Evolutionary conservation across 768 basidiomycete genomes (phyloP).

Genomic region (Russula emetica): DNA sequence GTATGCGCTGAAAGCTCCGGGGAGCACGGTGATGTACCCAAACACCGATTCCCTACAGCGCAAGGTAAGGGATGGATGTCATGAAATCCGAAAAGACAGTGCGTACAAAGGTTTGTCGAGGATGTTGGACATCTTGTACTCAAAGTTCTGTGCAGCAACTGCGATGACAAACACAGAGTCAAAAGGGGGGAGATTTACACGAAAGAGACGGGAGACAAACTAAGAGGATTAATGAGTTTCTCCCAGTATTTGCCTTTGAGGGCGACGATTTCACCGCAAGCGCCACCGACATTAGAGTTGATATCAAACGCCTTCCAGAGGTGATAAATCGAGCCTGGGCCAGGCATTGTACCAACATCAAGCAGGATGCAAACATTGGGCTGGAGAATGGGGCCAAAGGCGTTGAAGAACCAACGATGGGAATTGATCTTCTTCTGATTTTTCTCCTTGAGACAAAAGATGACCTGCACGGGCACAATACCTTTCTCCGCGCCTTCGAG

Average conservation of each 20-base stretch:
- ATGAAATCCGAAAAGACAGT: neutral
- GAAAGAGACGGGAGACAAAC: conserved; percentile 24
- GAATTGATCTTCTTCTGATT: conserved; percentile 97
- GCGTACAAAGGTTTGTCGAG: conserved; percentile 76
- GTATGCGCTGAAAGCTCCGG: conserved; percentile 91
- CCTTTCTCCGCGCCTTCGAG: conserved; percentile 76
- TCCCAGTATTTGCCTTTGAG: conserved; percentile 80
- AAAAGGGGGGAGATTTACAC: neutral
- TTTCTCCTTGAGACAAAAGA: conserved; percentile 89
- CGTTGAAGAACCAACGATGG: conserved; percentile 94
- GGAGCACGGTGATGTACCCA: conserved; percentile 92
- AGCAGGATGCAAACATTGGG: conserved; percentile 91
- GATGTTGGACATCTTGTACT: conserved; percentile 93
- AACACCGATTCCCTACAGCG: conserved; percentile 65
- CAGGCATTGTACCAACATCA: conserved; percentile 84
- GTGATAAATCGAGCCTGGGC: conserved; percentile 85
- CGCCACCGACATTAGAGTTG: conserved; percentile 86
- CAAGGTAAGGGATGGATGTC: conserved; percentile 1
- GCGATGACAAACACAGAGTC: neutral
- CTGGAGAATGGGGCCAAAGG: conserved; percentile 74
- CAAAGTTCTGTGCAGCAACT: conserved; percentile 90
- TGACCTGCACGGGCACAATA: conserved; percentile 83
- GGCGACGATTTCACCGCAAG: conserved; percentile 94
- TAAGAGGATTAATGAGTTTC: conserved; percentile 76
- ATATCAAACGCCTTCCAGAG: conserved; percentile 94